Evolutionary conservation across 768 basidiomycete genomes (phyloP), one percentile per base, ranked within the genome.

Genomic region (Solioccasus polychromus): DNA sequence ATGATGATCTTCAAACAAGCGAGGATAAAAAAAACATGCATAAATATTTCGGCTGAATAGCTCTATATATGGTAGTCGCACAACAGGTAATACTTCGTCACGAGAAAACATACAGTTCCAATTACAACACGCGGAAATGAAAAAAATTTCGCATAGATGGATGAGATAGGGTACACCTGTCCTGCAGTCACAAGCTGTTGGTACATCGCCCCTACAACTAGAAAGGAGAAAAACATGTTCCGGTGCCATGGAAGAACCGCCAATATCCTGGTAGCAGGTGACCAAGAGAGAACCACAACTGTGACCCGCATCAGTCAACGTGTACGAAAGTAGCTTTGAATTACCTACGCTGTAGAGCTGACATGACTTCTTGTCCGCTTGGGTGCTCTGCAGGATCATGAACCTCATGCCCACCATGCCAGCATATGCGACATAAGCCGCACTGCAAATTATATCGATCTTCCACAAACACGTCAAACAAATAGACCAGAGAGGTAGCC

Each of bases 271-370:
- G 63, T 8, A 66, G 42, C 19, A 64, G n/a, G 40, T 64, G 64
- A 2, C 59, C 59, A 23, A 64, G 40, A 31, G 63, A 64, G 44
- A 64, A 66, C 63, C 63, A 64, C n/a, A 64, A 17, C 62, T 64
- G 38, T 28, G 29, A 29, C 23, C 15, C 15, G 7, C 12, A 26
- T 51, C 29, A 42, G 37, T 38, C 32, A 34, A 15, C n/a, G 14
- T 15, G 14, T 32, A 5, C n/a, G 26, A 47, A 12, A 15, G 12
- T n/a, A 25, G 31, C 7, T 30, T 5, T 15, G 11, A 18, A n/a
- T 4, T 20, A 24, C 62, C 53, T 47, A 66, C 62, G 36, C 62
- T 66, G 24, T 64, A 64, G n/a, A 66, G 48, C 20, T 62, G 50
- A 47, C 64, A 64, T 7, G 64, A 64, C 30, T 50, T 45, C 29